These are phyloP conservation scores for Erodium chrysanthum DNA, from an alignment of 441 rosid species.

Conservation along the genomic window DNA sequence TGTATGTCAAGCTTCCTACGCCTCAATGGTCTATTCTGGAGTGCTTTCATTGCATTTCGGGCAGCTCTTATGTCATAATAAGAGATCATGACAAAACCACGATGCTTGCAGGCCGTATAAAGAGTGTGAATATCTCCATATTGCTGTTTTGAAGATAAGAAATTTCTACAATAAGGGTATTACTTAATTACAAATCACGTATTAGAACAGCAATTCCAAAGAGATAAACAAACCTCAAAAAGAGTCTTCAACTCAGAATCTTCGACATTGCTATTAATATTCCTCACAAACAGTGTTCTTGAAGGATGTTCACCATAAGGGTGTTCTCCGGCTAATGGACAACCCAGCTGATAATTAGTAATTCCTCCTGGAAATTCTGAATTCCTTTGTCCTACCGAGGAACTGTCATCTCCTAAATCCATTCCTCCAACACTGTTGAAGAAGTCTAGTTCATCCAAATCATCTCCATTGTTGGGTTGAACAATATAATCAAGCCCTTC, in stretches of 20 bases:
- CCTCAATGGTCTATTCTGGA: constrained; percentile 37
- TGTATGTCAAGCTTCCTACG: constrained; percentile 48
- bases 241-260: constrained; percentile 49
- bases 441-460: constrained; percentile 51
- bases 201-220: constrained; percentile 9
- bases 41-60: constrained; percentile 39
- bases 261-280: constrained; percentile 45
- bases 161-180: constrained; percentile 10
- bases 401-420: constrained; percentile 49
- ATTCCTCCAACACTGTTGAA: constrained; percentile 61
- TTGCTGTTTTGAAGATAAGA: constrained; percentile 30
- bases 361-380: constrained; percentile 28
- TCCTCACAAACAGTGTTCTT: constrained; percentile 53
- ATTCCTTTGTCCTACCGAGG: constrained; percentile 21
- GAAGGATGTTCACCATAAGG: constrained; percentile 43
- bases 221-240: constrained; percentile 38
- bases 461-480: constrained; percentile 31
- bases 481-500: constrained; percentile 29
- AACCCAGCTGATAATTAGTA: constrained; percentile 30
- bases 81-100: constrained; percentile 50
- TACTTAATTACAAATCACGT: constrained; percentile 9
- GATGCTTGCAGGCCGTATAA: constrained; percentile 49
- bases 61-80: constrained; percentile 62
- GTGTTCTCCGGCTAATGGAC: constrained; percentile 33
- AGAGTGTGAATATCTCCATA: constrained; percentile 45